Evolutionary conservation across 2,329 filamentous ascomycete species (phyloP).

Genomic region (Furcasterigmium furcatum): DNA sequence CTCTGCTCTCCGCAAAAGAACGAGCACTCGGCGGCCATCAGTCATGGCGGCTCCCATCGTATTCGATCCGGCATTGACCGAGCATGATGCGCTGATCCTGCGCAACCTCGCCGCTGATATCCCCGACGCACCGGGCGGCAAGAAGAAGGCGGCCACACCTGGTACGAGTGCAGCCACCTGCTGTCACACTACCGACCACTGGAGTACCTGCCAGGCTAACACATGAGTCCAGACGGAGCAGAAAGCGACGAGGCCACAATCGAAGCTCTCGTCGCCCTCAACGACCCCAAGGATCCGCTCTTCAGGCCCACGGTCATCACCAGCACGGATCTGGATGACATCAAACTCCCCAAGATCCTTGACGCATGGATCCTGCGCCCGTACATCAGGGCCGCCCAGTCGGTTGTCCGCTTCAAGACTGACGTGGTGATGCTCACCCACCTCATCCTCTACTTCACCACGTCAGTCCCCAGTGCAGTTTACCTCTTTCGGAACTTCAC

Average conservation of each 20-base stretch:
- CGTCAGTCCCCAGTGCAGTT: constrained; percentile 66
- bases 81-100: not conserved
- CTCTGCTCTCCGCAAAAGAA: too few relatives aligned
- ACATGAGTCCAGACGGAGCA: not conserved
- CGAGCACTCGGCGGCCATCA: not conserved
- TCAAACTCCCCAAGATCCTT: constrained; percentile 32
- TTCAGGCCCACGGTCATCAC: constrained; percentile 46
- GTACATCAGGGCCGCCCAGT: constrained; percentile 54
- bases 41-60: not conserved
- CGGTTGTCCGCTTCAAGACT: constrained; percentile 60
- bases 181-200: not conserved
- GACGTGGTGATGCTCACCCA: constrained; percentile 80
- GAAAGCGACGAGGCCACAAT: constrained; percentile 23
- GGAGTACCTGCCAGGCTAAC: too few relatives aligned
- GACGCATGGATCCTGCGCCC: constrained; percentile 52
- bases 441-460: constrained; percentile 67
- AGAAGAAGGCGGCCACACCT: not conserved
- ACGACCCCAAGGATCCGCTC: constrained; percentile 31
- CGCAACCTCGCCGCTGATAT: not conserved
- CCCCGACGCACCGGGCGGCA: not conserved
- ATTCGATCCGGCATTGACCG: not conserved
- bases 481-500: constrained; percentile 64
- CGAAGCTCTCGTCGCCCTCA: constrained; percentile 33
- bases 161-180: not conserved
- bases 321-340: constrained; percentile 32